Percentiles rank a stretch among this genome's conserved stretches.
Evolutionary conservation across 768 basidiomycete genomes (phyloP).

Genomic region (Fomitopsis pulvina): DNA sequence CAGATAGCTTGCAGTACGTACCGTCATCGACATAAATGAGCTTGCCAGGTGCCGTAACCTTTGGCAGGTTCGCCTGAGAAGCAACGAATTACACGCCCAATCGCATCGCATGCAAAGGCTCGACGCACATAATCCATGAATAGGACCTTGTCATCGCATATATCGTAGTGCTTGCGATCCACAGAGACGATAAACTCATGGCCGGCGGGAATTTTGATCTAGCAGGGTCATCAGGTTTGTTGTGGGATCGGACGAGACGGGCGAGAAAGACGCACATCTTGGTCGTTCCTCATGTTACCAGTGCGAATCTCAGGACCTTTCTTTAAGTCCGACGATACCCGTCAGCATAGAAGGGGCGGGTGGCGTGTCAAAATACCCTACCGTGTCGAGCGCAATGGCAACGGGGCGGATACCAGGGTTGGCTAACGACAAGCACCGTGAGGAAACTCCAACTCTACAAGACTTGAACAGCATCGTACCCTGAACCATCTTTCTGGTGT

Average conservation of each 20-base stretch:
- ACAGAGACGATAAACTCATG: conserved; percentile 92
- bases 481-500: conserved; percentile 81
- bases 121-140: conserved; percentile 88
- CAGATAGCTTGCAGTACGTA: conserved; percentile 19
- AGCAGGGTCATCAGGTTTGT: neutral
- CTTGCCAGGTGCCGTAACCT: conserved; percentile 96
- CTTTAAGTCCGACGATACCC: conserved; percentile 30
- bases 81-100: neutral
- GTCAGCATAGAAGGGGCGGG: neutral
- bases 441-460: conserved; percentile 1
- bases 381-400: conserved; percentile 97
- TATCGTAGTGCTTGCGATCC: conserved; percentile 72
- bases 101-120: neutral
- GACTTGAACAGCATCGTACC: conserved; percentile 35
- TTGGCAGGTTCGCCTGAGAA: conserved; percentile 77
- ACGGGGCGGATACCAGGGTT: conserved; percentile 81
- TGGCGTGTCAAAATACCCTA: conserved; percentile 33
- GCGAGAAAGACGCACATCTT: conserved; percentile 58
- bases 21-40: conserved; percentile 98
- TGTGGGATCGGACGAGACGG: neutral
- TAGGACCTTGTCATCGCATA: conserved; percentile 77
- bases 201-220: conserved; percentile 59
- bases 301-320: conserved; percentile 99
- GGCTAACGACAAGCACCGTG: conserved; percentile 29
- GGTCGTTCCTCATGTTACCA: conserved; percentile 80